These are phyloP conservation scores for Aspergillus sergii DNA, from an alignment of 2,329 filamentous ascomycete species.

Conservation along the genomic window DNA sequence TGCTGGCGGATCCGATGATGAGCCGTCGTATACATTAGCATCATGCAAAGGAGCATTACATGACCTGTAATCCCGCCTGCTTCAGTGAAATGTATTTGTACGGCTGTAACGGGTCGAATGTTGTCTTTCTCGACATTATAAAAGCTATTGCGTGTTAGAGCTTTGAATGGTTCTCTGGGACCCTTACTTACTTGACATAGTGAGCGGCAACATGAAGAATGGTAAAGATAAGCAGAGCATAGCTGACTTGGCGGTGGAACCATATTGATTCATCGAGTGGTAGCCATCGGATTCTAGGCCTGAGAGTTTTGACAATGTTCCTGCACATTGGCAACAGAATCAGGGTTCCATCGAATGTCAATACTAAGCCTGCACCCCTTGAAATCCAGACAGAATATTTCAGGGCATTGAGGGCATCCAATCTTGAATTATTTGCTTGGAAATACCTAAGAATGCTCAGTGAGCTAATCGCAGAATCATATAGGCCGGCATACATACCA, in stretches of 20 bases:
- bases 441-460: constrained; percentile 66
- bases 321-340: constrained; percentile 95
- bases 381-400: constrained; percentile 94
- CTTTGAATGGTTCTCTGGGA: background rate
- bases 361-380: constrained; percentile 82
- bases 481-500: constrained; percentile 63
- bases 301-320: constrained; percentile 79
- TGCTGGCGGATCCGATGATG: constrained; percentile 94
- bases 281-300: constrained; percentile 84
- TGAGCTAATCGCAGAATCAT: background rate
- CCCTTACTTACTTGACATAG: constrained; percentile 79
- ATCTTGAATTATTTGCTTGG: constrained; percentile 67
- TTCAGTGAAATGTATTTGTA: constrained; percentile 90
- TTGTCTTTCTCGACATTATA: constrained; percentile 90
- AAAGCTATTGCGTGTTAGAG: constrained; percentile 63
- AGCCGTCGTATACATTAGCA: constrained; percentile 95
- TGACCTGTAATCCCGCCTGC: constrained; percentile 93
- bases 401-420: constrained; percentile 79
- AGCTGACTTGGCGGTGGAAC: constrained; percentile 95
- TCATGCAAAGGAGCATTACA: constrained; percentile 98
- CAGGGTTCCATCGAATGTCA: constrained; percentile 81
- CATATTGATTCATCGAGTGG: constrained; percentile 96
- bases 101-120: constrained; percentile 74
- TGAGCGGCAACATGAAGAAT: constrained; percentile 76
- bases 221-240: constrained; percentile 81